A percentile compares a stretch with the other conserved stretches of the same genome.
Conservation (phyloP, 78 protist species). For the Dictyostelium purpureum region DNA sequence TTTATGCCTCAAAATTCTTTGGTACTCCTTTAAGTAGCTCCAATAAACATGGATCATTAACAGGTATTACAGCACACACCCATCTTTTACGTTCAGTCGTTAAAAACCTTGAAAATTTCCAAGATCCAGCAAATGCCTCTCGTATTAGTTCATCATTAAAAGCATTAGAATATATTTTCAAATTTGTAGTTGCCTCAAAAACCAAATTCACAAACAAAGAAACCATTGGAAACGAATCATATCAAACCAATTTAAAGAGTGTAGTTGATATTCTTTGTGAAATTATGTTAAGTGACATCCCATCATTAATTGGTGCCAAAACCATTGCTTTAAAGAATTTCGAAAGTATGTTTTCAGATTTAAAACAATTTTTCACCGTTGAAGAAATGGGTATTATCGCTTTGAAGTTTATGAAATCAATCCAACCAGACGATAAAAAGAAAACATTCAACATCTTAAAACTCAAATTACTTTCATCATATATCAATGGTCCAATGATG, state of each 20-base stretch:
- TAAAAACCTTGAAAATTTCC: constrained; percentile 69
- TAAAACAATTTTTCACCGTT: constrained; percentile 47
- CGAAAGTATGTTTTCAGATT: constrained; percentile 64
- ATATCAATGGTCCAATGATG: constrained; percentile 64
- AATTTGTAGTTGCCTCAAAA: constrained; percentile 52
- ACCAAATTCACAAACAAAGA: constrained; percentile 53
- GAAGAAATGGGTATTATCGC: constrained; percentile 74
- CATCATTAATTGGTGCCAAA: constrained; percentile 71
- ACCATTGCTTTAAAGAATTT: constrained; percentile 69
- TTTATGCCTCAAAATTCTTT: constrained; percentile 41
- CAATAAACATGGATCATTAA: not conserved
- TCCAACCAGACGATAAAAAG: constrained; percentile 57
- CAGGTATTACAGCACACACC: constrained; percentile 59
- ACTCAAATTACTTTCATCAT: constrained; percentile 48
- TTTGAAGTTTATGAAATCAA: constrained; percentile 55
- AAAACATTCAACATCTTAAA: constrained; percentile 59
- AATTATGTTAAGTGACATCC: constrained; percentile 52
- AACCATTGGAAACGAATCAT: not conserved
- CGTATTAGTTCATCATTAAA: constrained; percentile 51
- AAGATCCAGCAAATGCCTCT: constrained; percentile 55
- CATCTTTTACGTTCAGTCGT: constrained; percentile 62
- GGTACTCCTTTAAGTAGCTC: constrained; percentile 16
- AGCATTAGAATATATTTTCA: constrained; percentile 67
- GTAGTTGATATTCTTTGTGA: constrained; percentile 73
- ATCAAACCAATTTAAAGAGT: constrained; percentile 52